Conservation (phyloP, 176 grass and related monocot species). For the Oryza coarctata region DNA sequence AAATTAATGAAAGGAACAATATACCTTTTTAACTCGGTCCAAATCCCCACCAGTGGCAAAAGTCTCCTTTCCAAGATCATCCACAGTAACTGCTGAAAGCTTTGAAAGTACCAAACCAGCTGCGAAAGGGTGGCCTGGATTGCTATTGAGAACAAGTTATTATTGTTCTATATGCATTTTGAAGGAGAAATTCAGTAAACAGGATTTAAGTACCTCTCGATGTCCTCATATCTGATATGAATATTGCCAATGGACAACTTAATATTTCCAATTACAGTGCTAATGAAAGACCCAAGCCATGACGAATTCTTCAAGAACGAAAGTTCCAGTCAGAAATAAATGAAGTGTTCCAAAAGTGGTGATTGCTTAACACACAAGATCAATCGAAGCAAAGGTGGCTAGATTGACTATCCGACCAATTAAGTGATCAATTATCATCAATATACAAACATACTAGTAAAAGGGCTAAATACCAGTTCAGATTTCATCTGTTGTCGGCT, state of each 20-base stretch:
- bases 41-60: conserved; percentile 92
- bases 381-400: not conserved
- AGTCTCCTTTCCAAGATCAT: conserved; percentile 84
- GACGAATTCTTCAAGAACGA: conserved; percentile 70
- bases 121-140: conserved; percentile 90
- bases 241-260: conserved; percentile 91
- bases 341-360: not conserved
- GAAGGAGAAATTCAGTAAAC: conserved; percentile 25
- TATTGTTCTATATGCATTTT: conserved; percentile 25
- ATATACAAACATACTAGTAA: not conserved
- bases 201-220: conserved; percentile 73
- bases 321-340: conserved; percentile 25
- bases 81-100: conserved; percentile 88
- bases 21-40: conserved; percentile 81
- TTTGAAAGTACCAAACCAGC: conserved; percentile 82
- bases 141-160: conserved; percentile 71
- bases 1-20: conserved; percentile 14
- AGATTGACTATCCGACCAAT: conserved; percentile 29
- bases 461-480: conserved; percentile 58
- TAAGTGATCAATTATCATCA: conserved; percentile 20
- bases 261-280: conserved; percentile 92
- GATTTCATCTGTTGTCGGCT: conserved; percentile 76
- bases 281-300: conserved; percentile 93
- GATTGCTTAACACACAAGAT: conserved; percentile 9
- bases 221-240: conserved; percentile 96